A percentile compares a stretch with the other conserved stretches of the same genome.
Conservation (phyloP, 768 basidiomycete genomes). For the Boletus rubescentipes region DNA sequence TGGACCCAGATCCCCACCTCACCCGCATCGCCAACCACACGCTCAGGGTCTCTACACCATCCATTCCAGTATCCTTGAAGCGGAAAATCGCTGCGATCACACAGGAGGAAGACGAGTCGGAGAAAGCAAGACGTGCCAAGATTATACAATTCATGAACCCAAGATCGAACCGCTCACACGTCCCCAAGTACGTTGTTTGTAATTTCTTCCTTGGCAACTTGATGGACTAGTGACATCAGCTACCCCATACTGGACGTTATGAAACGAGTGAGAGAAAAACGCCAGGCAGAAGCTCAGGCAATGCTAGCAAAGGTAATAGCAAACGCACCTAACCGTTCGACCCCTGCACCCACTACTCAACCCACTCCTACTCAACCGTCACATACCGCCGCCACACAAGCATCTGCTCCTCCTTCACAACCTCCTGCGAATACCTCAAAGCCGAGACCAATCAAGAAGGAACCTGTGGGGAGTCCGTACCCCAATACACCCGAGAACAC, state of each 20-base stretch:
- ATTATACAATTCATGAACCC: conserved; percentile 82
- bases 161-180: conserved; percentile 42
- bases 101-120: conserved; percentile 73
- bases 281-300: conserved; percentile 24
- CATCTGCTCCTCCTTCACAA: conserved; percentile 33
- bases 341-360: conserved; percentile 31
- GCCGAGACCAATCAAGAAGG: conserved; percentile 29
- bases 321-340: conserved; percentile 30
- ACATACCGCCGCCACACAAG: conserved; percentile 30
- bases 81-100: conserved; percentile 71
- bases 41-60: conserved; percentile 67
- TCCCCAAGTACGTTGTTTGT: conserved; percentile 46
- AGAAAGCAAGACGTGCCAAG: conserved; percentile 69
- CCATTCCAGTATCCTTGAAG: conserved; percentile 72
- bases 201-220: background rate
- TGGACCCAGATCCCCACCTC: conserved; percentile 77
- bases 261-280: conserved; percentile 30
- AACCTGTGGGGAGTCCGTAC: conserved; percentile 26
- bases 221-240: conserved; percentile 31
- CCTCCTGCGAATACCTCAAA: conserved; percentile 23
- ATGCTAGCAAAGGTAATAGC: conserved; percentile 27
- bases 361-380: conserved; percentile 36
- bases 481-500: conserved; percentile 30
- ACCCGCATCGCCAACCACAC: conserved; percentile 75
- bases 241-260: conserved; percentile 59